Base-by-base conservation (phyloP, 495 filamentous ascomycete species). In the Choiromyces venosus region DNA sequence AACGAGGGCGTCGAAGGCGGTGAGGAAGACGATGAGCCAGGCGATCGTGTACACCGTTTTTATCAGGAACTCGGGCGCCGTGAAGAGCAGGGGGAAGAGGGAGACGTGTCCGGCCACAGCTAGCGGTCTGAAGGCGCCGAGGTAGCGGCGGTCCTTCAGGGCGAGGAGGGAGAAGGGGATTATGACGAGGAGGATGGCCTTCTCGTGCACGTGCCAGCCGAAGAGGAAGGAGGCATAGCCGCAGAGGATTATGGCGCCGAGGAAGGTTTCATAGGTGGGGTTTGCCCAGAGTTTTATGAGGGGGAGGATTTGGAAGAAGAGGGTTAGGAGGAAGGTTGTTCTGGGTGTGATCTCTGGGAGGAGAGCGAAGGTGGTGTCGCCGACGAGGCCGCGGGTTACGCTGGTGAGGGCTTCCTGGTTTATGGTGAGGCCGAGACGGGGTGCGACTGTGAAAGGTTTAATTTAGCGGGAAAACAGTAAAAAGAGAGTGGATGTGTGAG, bases 131-230 rank as follows among this genome's bases (percentile, higher is more conserved):
- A 97, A 99, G 7, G 95, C 95, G 73, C 92, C 90, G 68, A 97
- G 90, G 80, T 97, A 93, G 37, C 95, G 90, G 19, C 95, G 88
- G 82, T 98, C 94, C 82, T 91, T 93, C 65, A 99, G 88, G 4
- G 95, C 94, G 71, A 99, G 91, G 72, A 99, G 87, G 78, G 91
- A 94, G 86, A 99, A 98, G 0, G 95, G 95, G 71, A 98, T 91
- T 78, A 99, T 92, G 78, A 98, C 91, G 67, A 97, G 86, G 19
- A 99, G 89, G 39, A 99, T 92, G 9, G 95, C 95, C 80, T 99
- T 99, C 79, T 99, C 95, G 78, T 99, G 95, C 29, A 99, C 95
- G 80, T 99, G 95, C 95, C 95, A 99, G 68, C 95, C 94, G 73
- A 98, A 97, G 33, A 99, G 87, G 84, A 99, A 99, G 0, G 95